Evolutionary conservation across 129 eudicot genomes (phyloP).

Genomic region (Pulicaria dysenterica): DNA sequence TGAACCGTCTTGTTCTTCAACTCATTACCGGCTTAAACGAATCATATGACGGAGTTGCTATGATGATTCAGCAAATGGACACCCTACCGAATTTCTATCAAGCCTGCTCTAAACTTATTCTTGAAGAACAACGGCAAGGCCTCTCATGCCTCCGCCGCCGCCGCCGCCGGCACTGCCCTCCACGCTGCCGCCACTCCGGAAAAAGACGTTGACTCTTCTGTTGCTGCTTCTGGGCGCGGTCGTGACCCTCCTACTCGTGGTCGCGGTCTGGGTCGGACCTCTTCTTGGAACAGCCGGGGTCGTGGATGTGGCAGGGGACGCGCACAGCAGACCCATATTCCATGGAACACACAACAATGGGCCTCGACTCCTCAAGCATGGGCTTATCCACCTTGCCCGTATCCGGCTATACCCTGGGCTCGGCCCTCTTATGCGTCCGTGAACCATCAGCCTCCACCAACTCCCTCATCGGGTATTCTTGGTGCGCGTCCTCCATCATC

Average conservation of each 20-base stretch:
- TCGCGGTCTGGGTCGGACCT: not conserved
- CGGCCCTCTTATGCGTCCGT: not conserved
- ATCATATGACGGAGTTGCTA: not conserved
- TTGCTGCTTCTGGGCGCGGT: too few species aligned
- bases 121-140: too few species aligned
- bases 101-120: too few species aligned
- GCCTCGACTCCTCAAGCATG: not conserved
- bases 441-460: too few species aligned
- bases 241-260: too few species aligned
- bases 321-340: not conserved
- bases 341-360: not conserved
- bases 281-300: too few species aligned
- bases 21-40: not conserved
- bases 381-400: not conserved
- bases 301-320: not conserved
- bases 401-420: not conserved
- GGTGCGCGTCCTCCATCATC: not conserved
- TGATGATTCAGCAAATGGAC: not conserved
- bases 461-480: not conserved
- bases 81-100: not conserved
- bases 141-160: too few species aligned
- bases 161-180: too few species aligned
- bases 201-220: too few species aligned
- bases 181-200: too few species aligned
- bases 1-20: not conserved